Evolutionary conservation across 2,329 filamentous ascomycete species (phyloP), one percentile per base, ranked within the genome.

Genomic region (Colletotrichum sansevieriae): DNA sequence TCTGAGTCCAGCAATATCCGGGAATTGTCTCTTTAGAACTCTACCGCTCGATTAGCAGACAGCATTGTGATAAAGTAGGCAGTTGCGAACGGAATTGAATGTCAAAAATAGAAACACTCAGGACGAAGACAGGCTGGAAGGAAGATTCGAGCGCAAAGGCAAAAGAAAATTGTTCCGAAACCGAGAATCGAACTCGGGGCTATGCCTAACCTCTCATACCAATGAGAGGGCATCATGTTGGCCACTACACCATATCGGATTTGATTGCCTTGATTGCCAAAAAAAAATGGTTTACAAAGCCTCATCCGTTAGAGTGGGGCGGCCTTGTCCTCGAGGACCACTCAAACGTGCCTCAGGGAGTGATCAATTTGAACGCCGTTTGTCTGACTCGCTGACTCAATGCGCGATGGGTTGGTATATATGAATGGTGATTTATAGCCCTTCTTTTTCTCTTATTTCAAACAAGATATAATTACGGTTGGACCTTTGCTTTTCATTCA

Each of bases 221-320:
- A 1, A n/a, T 64, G 62, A 64, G 62, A 64, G 62, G 62, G 54
- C 62, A 64, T 59, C 54, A 64, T 64, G 62, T 64, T 64, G 44
- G 62, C 62, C 62, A 64, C 62, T 64, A 64, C 62, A 64, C 62
- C 62, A 64, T 64, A 64, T 64, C 62, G 62, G 54, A 64, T 63
- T 11, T 13, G 4, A 29, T 15, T 57, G 61, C 12, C 1, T n/a
- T n/a, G 9, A 3, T 10, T 8, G 3, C 4, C 4, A 0, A 3
- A 3, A 0, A 0, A 0, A 0, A 0, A 8, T 8, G 12, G 33
- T 1, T 6, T 20, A 57, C 25, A 2, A 13, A 22, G n/a, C 6
- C 9, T 58, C 2, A 8, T 2, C 43, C 12, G n/a, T 20, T 35
- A 41, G 8, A 12, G 47, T 25, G 47, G 47, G 25, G 25, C 10